Evolutionary conservation across 169 alveolate genomes (phyloP).

Genomic region (Plasmodium fragile): DNA sequence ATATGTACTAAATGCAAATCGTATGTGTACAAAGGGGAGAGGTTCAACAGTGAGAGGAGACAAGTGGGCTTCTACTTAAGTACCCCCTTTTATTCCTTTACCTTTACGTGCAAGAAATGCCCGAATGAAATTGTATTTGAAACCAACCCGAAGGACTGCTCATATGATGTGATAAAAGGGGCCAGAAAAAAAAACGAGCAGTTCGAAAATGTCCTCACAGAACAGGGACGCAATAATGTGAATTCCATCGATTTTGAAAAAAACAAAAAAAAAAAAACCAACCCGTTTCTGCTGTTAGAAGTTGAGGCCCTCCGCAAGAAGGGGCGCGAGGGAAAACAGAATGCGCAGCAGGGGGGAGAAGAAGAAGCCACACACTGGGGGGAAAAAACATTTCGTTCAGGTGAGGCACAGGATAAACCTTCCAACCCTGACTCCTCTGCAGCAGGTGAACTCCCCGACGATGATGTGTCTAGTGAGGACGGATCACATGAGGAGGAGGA

Average conservation of each 20-base stretch:
- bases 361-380: background rate
- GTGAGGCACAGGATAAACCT: background rate
- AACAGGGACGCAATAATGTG: constrained; percentile 37
- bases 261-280: constrained; percentile 37
- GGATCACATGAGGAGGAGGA: background rate
- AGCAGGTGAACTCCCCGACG: background rate
- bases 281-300: constrained; percentile 55
- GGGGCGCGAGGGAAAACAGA: background rate
- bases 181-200: constrained; percentile 84
- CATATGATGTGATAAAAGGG: constrained; percentile 84
- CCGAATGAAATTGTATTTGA: constrained; percentile 78
- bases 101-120: constrained; percentile 86
- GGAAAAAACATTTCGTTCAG: background rate
- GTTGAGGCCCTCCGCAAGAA: constrained; percentile 30
- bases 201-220: constrained; percentile 45
- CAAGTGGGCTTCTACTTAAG: constrained; percentile 84
- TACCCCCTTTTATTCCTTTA: constrained; percentile 83
- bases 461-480: too few relatives aligned
- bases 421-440: background rate
- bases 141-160: constrained; percentile 88
- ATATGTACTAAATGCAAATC: constrained; percentile 81
- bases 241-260: constrained; percentile 36
- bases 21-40: constrained; percentile 88
- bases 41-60: constrained; percentile 88
- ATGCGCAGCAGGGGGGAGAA: background rate